Conservation (phyloP, 169 alveolate genomes). For the Plasmodium adleri region DNA sequence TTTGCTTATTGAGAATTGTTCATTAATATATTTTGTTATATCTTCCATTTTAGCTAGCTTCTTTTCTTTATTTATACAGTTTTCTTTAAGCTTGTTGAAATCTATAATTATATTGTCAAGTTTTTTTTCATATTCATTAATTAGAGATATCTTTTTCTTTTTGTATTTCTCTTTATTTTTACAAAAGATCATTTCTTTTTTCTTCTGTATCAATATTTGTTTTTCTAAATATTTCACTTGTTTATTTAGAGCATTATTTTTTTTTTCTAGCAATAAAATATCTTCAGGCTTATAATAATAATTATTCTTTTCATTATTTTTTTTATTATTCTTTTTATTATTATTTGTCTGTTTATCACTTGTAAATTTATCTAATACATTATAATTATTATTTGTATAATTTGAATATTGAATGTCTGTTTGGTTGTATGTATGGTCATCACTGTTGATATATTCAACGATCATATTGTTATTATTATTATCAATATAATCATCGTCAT, state of each 20-base stretch:
- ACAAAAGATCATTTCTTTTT: slow-evolving; percentile 32
- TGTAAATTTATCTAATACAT: neutral
- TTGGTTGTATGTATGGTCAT: no score
- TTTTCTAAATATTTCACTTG: slow-evolving; percentile 39
- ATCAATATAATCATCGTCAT: no score
- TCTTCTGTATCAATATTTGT: slow-evolving; percentile 40
- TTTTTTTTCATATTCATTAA: slow-evolving; percentile 66
- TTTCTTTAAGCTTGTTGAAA: slow-evolving; percentile 45
- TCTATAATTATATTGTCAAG: slow-evolving; percentile 49
- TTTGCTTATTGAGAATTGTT: slow-evolving; percentile 55
- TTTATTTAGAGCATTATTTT: slow-evolving; percentile 8
- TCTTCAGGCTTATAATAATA: neutral
- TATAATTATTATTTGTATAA: no score
- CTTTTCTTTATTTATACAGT: slow-evolving; percentile 35
- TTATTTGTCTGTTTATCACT: neutral
- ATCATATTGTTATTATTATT: no score
- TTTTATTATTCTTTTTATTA: neutral
- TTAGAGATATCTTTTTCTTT: slow-evolving; percentile 20
- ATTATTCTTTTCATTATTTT: neutral
- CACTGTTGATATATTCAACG: no score
- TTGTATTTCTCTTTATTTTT: slow-evolving; percentile 52
- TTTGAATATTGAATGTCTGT: no score
- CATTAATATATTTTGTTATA: slow-evolving; percentile 64
- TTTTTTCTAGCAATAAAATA: slow-evolving; percentile 3
- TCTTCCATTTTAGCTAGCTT: slow-evolving; percentile 43